Conservation (phyloP, 352 stramenopile species). For the Pythium chondricola region DNA sequence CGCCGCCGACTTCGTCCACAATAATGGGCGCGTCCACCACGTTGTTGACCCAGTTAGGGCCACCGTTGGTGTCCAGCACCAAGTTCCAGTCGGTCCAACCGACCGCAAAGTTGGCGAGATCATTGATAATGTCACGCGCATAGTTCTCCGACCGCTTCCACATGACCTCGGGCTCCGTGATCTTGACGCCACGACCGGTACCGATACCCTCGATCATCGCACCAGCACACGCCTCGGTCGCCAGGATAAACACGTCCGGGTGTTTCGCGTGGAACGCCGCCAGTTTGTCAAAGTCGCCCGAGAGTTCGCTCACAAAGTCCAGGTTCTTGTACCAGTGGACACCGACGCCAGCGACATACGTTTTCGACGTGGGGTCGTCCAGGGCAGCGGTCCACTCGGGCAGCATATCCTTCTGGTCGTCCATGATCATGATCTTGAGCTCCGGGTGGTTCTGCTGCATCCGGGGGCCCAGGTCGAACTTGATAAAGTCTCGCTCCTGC, state of each 20-base stretch:
- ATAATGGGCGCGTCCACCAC: constrained; percentile 66
- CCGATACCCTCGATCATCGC: constrained; percentile 44
- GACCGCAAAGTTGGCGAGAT: constrained; percentile 68
- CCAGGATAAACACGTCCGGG: constrained; percentile 74
- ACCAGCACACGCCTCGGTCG: constrained; percentile 72
- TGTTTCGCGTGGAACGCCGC: constrained; percentile 45
- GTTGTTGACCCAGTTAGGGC: constrained; percentile 73
- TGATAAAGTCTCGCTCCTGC: constrained; percentile 61
- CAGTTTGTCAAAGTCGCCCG: constrained; percentile 41
- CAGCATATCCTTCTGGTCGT: constrained; percentile 79
- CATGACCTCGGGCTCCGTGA: constrained; percentile 30
- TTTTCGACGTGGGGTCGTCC: constrained; percentile 34
- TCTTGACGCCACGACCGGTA: constrained; percentile 41
- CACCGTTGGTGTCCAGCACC: constrained; percentile 60
- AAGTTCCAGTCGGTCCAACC: constrained; percentile 90
- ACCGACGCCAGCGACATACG: constrained; percentile 78
- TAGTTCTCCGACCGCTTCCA: constrained; percentile 78
- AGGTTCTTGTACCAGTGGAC: constrained; percentile 86
- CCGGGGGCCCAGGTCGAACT: constrained; percentile 66
- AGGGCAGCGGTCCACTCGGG: constrained; percentile 36
- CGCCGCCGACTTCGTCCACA: constrained; percentile 41
- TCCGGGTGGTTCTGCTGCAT: constrained; percentile 54
- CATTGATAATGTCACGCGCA: constrained; percentile 81
- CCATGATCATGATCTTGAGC: constrained; percentile 73
- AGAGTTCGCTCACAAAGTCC: constrained; percentile 30